Base-by-base conservation (phyloP, 1,139 yeast species). In the Zygosaccharomyces sapae region DNA sequence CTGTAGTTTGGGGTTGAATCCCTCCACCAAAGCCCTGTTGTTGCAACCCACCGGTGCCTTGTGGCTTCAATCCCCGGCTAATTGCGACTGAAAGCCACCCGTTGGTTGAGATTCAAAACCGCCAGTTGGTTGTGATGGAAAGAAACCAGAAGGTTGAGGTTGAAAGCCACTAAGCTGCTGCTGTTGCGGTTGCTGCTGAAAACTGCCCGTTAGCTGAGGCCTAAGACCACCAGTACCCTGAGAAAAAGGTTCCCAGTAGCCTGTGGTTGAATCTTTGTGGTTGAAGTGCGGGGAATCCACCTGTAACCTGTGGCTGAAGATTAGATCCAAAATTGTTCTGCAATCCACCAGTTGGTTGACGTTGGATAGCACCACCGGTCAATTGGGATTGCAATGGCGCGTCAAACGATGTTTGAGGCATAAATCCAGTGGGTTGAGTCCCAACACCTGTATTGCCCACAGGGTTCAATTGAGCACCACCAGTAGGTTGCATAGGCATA, bases 151-250 rank as follows among this genome's bases (percentile, higher is more conserved):
- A n/a, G n/a, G n/a, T n/a, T n/a, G n/a, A n/a, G n/a, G n/a, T n/a
- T n/a, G n/a, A n/a, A n/a, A n/a, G n/a, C n/a, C n/a, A n/a, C n/a
- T n/a, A n/a, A n/a, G 51, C 10, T 41, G 48, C n/a, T 45, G 46
- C 9, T 27, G 74, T 30, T n/a, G n/a, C n/a, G n/a, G n/a, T n/a
- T n/a, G n/a, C n/a, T 65, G 51, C 40, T 58, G 65, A 45, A 63
- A 44, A 10, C 31, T 31, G 18, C 48, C 50, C 4, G 49, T 49
- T 18, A 34, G 33, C 36, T 44, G 35, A 6, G 43, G 35, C 7
- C 61, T 58, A 27, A 57, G 50, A 44, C 59, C 60, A 13, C 74
- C 72, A 24, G 75, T 71, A 4, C 62, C 53, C 51, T 45, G 49
- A 47, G 19, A 54, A 44, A 38, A 38, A 42, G 18, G 41, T 33